Evolutionary conservation across 1,139 yeast genomes (phyloP), one percentile per base, ranked within the genome.

Genomic region (Blastobotrys illinoisensis): DNA sequence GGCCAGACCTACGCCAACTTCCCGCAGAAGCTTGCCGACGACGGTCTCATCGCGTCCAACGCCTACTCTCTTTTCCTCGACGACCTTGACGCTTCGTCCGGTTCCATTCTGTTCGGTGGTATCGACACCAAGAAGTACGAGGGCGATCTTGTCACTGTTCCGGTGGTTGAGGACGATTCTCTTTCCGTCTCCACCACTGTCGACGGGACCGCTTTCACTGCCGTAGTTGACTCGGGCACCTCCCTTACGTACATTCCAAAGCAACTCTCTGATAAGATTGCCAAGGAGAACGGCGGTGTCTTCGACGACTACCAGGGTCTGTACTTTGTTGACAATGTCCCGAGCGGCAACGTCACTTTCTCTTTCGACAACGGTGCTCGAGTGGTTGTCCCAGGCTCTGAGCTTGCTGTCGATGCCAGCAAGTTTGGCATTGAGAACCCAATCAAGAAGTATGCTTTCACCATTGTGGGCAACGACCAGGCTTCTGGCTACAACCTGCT

Each of bases 101-200:
- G 87, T 1, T 64, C 73, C 18, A 62, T 83, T 23, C 67, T 82
- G 51, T 80, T 83, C 66, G 87, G 87, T 7, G 87, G 83, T 4
- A 71, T 81, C 11, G 87, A 83, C 66, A 70, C 72, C 49, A 72
- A 78, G 43, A 80, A 79, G 64, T 80, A 75, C 64, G 51, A 69
- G 0, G 86, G 86, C 0, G 62, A 71, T 6, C 72, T 81, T 13
- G 60, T 57, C 53, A 62, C 66, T 2, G 61, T 69, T 9, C 69
- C 71, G n/a, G 40, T 64, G 26, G 58, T 56, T 16, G 44, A 51
- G 14, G 14, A 46, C 18, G 14, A 19, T 14, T 9, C 54, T 7
- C 56, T 54, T 40, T 23, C 40, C 23, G 62, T 57, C n/a, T 46
- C 46, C 3, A 55, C 54, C 9, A 23, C 45, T 1, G 50, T 53